These are phyloP conservation scores for Coemansia sp. DNA, from an alignment of 192 early-diverging fungal genomes.

Conservation along the genomic window DNA sequence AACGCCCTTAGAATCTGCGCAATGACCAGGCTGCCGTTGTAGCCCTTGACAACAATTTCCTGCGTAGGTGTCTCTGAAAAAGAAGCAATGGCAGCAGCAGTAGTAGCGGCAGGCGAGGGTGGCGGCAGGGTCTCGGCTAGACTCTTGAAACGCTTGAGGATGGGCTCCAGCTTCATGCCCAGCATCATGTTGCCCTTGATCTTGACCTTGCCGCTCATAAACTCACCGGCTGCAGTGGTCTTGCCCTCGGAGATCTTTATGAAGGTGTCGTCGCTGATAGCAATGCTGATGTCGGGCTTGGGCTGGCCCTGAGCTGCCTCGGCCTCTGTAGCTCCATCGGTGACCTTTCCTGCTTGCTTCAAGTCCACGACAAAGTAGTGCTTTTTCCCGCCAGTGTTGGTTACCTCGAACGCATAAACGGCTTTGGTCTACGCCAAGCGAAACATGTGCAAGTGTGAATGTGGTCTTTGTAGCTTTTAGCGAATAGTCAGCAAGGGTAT, in stretches of 20 bases:
- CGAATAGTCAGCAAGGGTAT: background rate
- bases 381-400: constrained; percentile 65
- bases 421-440: constrained; percentile 63
- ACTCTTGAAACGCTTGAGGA: constrained; percentile 62
- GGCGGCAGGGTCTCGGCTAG: constrained; percentile 50
- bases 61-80: constrained; percentile 26
- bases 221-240: constrained; percentile 86
- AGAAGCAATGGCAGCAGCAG: constrained; percentile 36
- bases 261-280: constrained; percentile 76
- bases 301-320: constrained; percentile 60
- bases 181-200: constrained; percentile 76
- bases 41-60: constrained; percentile 65
- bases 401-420: constrained; percentile 84
- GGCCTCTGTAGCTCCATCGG: constrained; percentile 56
- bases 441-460: background rate
- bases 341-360: constrained; percentile 72
- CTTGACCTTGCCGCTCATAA: constrained; percentile 91
- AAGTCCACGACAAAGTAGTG: constrained; percentile 85
- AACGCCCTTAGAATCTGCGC: constrained; percentile 64
- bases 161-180: constrained; percentile 69
- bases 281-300: constrained; percentile 80
- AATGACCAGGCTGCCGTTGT: constrained; percentile 77
- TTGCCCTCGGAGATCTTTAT: constrained; percentile 81
- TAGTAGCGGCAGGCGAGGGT: constrained; percentile 14
- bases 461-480: background rate